phyloP scores from a whole-genome alignment of 148 eudicot genomes.

The Selenicereus undatus region DNA sequence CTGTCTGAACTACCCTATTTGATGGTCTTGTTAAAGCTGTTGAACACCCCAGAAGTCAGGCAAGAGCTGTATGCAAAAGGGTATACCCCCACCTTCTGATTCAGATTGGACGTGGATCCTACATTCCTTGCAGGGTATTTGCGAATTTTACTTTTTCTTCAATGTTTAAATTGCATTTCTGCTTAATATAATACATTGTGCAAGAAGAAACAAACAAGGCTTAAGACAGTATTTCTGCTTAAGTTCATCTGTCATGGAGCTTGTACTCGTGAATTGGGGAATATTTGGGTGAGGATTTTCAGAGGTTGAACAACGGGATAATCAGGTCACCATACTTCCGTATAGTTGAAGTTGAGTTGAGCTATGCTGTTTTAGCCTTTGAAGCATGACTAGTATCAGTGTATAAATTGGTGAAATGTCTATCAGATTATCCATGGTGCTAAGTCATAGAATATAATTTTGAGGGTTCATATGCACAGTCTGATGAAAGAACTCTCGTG shows the following conservation, averaged over 20 bases:
- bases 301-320: background rate
- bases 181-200: background rate
- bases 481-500: too few relatives aligned
- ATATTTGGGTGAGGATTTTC: background rate
- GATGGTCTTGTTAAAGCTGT: conserved; percentile 80
- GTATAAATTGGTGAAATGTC: too few relatives aligned
- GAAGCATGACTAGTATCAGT: too few relatives aligned
- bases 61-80: conserved; percentile 60
- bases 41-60: conserved; percentile 64
- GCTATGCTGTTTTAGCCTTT: too few relatives aligned
- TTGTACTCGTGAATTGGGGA: background rate
- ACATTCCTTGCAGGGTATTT: conserved; percentile 64
- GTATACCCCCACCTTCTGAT: conserved; percentile 60
- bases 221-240: background rate
- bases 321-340: background rate
- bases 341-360: background rate
- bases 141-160: conserved; percentile 7
- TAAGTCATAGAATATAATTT: too few relatives aligned
- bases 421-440: too few relatives aligned
- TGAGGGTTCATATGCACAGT: too few relatives aligned
- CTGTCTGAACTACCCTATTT: conserved; percentile 76
- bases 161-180: background rate
- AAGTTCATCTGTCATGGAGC: background rate
- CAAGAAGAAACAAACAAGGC: background rate
- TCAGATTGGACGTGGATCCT: conserved; percentile 83